phyloP scores from a whole-genome alignment of 305 asterid species.

The Andrographis paniculata region DNA sequence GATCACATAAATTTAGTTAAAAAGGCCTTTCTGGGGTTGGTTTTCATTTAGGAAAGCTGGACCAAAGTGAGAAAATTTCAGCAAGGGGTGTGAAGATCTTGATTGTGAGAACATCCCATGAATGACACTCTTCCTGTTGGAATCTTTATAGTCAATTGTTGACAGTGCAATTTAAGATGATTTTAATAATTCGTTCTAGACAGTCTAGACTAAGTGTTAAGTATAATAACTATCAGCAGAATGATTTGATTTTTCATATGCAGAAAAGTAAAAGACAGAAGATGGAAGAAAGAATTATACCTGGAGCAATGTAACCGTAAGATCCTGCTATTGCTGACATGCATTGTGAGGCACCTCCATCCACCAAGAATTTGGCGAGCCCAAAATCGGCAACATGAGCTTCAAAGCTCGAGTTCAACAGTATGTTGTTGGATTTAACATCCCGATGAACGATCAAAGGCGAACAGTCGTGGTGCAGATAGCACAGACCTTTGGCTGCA shows the following conservation, averaged over 20 bases:
- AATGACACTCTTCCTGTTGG: too few relatives aligned
- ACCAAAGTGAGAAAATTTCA: too few relatives aligned
- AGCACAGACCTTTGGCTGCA: constrained; percentile 83
- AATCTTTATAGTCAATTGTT: not conserved
- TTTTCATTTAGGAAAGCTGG: too few relatives aligned
- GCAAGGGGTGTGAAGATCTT: too few relatives aligned
- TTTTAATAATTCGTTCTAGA: not conserved
- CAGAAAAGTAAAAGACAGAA: not conserved
- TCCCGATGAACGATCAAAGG: constrained; percentile 91
- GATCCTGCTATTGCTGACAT: constrained; percentile 98
- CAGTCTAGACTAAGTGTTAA: not conserved
- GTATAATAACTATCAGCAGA: not conserved
- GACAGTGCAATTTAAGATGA: not conserved
- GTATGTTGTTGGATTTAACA: constrained; percentile 87
- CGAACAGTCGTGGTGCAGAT: constrained; percentile 89
- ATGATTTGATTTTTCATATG: too few relatives aligned
- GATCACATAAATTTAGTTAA: too few relatives aligned
- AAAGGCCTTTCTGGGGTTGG: too few relatives aligned
- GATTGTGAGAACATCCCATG: too few relatives aligned
- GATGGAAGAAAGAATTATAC: constrained; percentile 29
- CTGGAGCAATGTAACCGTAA: constrained; percentile 98
- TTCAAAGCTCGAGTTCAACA: constrained; percentile 66
- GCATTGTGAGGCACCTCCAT: constrained; percentile 81
- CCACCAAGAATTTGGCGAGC: constrained; percentile 77
- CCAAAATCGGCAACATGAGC: constrained; percentile 99